phyloP scores from a whole-genome alignment of 164 flowering plant species.

The Warburgia ugandensis region DNA sequence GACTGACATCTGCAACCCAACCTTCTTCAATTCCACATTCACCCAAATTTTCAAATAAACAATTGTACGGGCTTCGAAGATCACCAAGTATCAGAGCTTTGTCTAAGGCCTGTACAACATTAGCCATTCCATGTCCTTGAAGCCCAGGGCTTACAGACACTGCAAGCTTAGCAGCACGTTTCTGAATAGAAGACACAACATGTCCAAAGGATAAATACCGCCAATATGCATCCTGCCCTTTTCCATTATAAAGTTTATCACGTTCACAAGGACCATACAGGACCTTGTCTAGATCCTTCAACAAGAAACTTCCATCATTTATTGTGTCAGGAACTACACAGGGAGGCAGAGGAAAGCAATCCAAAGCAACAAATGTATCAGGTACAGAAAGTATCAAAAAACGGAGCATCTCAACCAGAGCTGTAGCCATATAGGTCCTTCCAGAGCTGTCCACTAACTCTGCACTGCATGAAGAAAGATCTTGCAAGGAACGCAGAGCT shows the following conservation, averaged over 20 bases:
- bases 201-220: slow-evolving; percentile 43
- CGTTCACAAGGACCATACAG: slow-evolving; percentile 32
- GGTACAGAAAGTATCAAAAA: slow-evolving; percentile 82
- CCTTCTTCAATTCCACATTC: slow-evolving; percentile 49
- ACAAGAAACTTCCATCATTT: slow-evolving; percentile 37
- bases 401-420: slow-evolving; percentile 81
- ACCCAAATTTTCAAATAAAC: slow-evolving; percentile 61
- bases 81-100: slow-evolving; percentile 70
- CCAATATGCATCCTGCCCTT: slow-evolving; percentile 32
- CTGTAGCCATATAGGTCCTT: slow-evolving; percentile 62
- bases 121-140: slow-evolving; percentile 62
- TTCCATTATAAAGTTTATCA: slow-evolving; percentile 28
- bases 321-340: slow-evolving; percentile 40
- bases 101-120: slow-evolving; percentile 78
- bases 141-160: slow-evolving; percentile 60
- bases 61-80: slow-evolving; percentile 47
- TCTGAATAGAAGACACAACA: slow-evolving; percentile 69
- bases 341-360: slow-evolving; percentile 81
- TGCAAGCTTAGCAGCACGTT: slow-evolving; percentile 57
- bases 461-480: slow-evolving; percentile 60
- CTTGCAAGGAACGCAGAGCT: slow-evolving; percentile 62
- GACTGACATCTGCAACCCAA: slow-evolving; percentile 79
- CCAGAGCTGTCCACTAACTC: slow-evolving; percentile 64
- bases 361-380: slow-evolving; percentile 92
- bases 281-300: slow-evolving; percentile 35